phyloP scores from a whole-genome alignment of 2,329 filamentous ascomycete species.

The Phaeosphaeriaceae sp. region DNA sequence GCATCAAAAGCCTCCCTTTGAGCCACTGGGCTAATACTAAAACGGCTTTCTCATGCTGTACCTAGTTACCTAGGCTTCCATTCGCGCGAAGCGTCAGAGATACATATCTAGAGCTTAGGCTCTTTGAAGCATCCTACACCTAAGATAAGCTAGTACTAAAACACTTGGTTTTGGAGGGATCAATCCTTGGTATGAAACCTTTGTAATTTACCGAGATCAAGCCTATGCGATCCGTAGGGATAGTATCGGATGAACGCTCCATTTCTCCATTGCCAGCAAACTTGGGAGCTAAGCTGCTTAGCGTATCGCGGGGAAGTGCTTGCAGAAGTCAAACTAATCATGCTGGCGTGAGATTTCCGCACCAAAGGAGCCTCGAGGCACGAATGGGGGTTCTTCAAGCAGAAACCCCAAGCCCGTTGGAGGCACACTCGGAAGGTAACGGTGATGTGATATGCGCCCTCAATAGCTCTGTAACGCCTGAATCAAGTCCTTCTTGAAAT shows the following conservation, averaged over 20 bases:
- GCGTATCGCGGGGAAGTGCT: conserved; percentile 24
- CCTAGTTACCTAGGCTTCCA: conserved; percentile 40
- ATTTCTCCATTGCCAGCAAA: conserved; percentile 25
- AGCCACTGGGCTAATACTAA: conserved; percentile 30
- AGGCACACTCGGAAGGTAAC: too few relatives aligned
- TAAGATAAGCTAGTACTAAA: conserved; percentile 8
- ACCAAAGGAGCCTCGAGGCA: conserved; percentile 25
- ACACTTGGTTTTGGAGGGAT: background rate
- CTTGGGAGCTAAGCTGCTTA: conserved; percentile 15
- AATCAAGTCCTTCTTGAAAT: too few relatives aligned
- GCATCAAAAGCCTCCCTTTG: conserved; percentile 12
- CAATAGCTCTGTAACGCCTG: too few relatives aligned
- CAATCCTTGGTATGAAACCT: background rate
- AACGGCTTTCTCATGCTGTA: conserved; percentile 24
- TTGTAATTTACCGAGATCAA: conserved; percentile 6
- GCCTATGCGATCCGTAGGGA: conserved; percentile 24
- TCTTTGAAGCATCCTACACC: conserved; percentile 2
- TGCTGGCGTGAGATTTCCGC: conserved; percentile 29
- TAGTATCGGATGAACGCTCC: conserved; percentile 35
- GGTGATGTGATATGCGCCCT: too few relatives aligned
- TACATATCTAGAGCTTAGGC: background rate
- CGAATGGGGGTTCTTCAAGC: conserved; percentile 11
- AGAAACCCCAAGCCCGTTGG: background rate
- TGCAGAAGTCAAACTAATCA: conserved; percentile 17
- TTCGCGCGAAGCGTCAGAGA: conserved; percentile 41